Conservation (phyloP, 2,329 filamentous ascomycete genomes). For the Ascochyta clinopodiicola region DNA sequence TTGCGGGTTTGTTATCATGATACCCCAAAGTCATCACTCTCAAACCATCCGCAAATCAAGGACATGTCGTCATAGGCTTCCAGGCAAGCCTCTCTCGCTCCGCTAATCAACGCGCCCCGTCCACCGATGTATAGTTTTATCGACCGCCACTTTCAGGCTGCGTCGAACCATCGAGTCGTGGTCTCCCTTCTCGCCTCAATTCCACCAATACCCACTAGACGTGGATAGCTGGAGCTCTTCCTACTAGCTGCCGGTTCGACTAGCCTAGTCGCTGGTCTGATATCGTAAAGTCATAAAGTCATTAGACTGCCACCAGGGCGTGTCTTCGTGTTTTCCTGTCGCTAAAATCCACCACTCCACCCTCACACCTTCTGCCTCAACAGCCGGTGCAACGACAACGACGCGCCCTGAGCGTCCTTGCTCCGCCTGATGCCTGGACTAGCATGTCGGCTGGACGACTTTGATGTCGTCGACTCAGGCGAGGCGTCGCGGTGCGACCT, state of each 20-base stretch:
- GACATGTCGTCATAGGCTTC: background rate
- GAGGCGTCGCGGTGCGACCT: conserved; percentile 13
- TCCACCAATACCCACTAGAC: background rate
- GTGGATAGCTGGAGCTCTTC: background rate
- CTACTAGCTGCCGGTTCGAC: background rate
- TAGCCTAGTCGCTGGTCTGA: background rate
- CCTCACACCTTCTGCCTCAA: conserved; percentile 13
- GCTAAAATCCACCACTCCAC: background rate
- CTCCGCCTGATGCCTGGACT: conserved; percentile 6
- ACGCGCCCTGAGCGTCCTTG: conserved; percentile 12
- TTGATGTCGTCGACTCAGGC: conserved; percentile 13
- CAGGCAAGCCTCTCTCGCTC: background rate
- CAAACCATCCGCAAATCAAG: background rate
- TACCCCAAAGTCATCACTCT: conserved; percentile 9
- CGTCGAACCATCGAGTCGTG: background rate
- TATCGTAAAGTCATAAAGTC: conserved; percentile 13
- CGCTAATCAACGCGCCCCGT: background rate
- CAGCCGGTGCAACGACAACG: conserved; percentile 12
- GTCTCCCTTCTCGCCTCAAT: background rate
- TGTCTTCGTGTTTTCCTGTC: background rate
- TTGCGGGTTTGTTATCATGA: conserved; percentile 11
- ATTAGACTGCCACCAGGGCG: conserved; percentile 1
- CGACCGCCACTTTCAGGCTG: background rate
- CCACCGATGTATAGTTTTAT: background rate
- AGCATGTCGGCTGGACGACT: conserved; percentile 12